Evolutionary conservation across 2,329 filamentous ascomycete genomes (phyloP).

Genomic region (Botrytis pseudocinerea): DNA sequence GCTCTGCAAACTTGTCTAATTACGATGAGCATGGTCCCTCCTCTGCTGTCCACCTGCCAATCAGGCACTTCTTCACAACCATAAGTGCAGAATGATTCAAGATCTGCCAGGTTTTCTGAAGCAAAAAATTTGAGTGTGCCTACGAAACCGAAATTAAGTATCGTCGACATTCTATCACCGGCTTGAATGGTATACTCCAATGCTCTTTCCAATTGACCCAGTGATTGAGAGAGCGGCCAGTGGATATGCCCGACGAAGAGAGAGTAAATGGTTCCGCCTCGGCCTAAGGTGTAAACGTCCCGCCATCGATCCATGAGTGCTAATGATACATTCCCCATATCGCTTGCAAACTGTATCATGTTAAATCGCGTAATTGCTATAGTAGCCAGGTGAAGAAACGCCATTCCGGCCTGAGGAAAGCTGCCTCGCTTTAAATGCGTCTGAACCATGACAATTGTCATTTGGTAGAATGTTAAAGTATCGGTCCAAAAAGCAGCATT

Average conservation of each 20-base stretch:
- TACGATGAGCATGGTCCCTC: constrained; percentile 67
- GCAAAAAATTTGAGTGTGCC: constrained; percentile 68
- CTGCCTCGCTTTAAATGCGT: constrained; percentile 63
- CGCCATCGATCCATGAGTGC: constrained; percentile 63
- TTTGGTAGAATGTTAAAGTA: constrained; percentile 69
- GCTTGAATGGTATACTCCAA: constrained; percentile 65
- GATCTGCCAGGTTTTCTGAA: constrained; percentile 66
- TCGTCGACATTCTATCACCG: constrained; percentile 70
- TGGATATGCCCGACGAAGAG: constrained; percentile 71
- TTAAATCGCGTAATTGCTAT: constrained; percentile 70
- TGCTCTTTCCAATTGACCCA: constrained; percentile 62
- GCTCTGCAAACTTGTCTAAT: constrained; percentile 67
- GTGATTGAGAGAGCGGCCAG: constrained; percentile 58
- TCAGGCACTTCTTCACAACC: constrained; percentile 72
- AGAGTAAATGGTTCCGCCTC: constrained; percentile 68
- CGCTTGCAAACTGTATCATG: constrained; percentile 66
- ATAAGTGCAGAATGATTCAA: constrained; percentile 70
- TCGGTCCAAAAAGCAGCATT: constrained; percentile 75
- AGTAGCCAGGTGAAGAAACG: constrained; percentile 66
- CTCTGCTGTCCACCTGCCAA: constrained; percentile 70
- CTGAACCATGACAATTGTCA: constrained; percentile 65
- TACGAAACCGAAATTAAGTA: constrained; percentile 69
- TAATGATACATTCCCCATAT: constrained; percentile 63
- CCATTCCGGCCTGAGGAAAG: constrained; percentile 69
- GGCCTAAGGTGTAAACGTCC: constrained; percentile 65